phyloP scores from a whole-genome alignment of 768 basidiomycete genomes.

The Lentinula detonsa region DNA sequence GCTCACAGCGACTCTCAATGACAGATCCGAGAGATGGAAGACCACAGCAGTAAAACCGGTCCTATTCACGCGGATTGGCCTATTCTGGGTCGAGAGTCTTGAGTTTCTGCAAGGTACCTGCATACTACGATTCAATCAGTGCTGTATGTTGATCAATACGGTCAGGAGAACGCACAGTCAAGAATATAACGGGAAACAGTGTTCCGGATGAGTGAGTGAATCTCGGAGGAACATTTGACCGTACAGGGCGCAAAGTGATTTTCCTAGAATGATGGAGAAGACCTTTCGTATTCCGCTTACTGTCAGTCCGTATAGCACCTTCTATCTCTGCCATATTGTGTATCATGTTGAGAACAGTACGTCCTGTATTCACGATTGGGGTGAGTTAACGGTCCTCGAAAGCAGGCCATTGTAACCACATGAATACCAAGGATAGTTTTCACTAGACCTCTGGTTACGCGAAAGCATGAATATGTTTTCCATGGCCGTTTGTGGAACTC shows the following conservation, averaged over 20 bases:
- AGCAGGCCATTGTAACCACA: too few relatives aligned
- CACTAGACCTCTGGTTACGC: too few relatives aligned
- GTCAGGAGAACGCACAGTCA: not conserved
- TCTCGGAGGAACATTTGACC: not conserved
- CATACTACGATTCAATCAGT: not conserved
- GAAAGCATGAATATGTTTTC: too few relatives aligned
- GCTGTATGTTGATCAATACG: not conserved
- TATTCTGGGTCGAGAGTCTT: not conserved
- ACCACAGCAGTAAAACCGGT: not conserved
- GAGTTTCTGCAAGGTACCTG: not conserved
- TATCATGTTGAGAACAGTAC: too few relatives aligned
- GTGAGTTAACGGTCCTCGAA: too few relatives aligned
- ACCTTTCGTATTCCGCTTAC: too few relatives aligned
- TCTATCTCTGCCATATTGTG: too few relatives aligned
- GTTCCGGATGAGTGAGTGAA: not conserved
- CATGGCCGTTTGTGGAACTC: too few relatives aligned
- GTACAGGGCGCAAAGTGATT: not conserved
- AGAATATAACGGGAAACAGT: not conserved
- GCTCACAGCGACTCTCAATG: not conserved
- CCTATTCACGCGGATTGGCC: not conserved
- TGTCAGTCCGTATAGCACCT: too few relatives aligned
- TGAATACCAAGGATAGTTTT: too few relatives aligned
- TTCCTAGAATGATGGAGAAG: not conserved
- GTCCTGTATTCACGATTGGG: too few relatives aligned
- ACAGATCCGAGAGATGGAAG: not conserved